Base-by-base conservation (phyloP, 176 grass and related monocot species). In the Lolium rigidum region DNA sequence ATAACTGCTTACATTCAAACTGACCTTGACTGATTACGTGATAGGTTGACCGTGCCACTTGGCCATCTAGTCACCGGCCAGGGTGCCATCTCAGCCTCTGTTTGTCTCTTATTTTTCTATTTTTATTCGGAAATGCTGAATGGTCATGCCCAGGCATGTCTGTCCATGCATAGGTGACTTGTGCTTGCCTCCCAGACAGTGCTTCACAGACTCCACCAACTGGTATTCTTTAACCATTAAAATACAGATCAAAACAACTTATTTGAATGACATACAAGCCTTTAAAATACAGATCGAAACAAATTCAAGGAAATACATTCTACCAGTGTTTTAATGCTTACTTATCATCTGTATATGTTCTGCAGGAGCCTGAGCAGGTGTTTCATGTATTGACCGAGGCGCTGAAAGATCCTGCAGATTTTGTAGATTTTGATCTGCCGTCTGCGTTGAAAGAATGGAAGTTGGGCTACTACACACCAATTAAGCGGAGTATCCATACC, bases 401-500 rank as follows among this genome's bases (percentile, higher is more conserved):
- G 13, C 38, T 88, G 38, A 84, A 76, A 43, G 82, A 44, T 18
- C 65, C 66, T 68, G 82, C 48, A 18, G 88, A 88, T 28, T 93
- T 90, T 82, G 65, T 65, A 3, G 91, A 88, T 26, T 93, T 93
- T 85, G 85, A 93, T 54, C 81, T 87, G 16, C 88, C 56, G 5
- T 70, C 82, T 37, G 31, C 25, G 1, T 70, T 90, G 85, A 88
- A 88, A 82, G 72, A 88, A 88, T 88, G 78, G 85, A 90, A 85
- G 78, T 78, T 77, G 50, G 72, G 54, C 4, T 81, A 90, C 50
- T 93, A 90, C 22, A 54, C 60, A 60, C 85, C 71, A 51, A 93
- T 93, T 61, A 93, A 90, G 77, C 91, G 88, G 7, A 93, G 91
- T 93, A 90, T 93, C 91, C 88, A 16, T 71, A 87, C 0, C 22